Evolutionary conservation across 2,329 filamentous ascomycete species (phyloP).

Genomic region (Aspergillus sp.): DNA sequence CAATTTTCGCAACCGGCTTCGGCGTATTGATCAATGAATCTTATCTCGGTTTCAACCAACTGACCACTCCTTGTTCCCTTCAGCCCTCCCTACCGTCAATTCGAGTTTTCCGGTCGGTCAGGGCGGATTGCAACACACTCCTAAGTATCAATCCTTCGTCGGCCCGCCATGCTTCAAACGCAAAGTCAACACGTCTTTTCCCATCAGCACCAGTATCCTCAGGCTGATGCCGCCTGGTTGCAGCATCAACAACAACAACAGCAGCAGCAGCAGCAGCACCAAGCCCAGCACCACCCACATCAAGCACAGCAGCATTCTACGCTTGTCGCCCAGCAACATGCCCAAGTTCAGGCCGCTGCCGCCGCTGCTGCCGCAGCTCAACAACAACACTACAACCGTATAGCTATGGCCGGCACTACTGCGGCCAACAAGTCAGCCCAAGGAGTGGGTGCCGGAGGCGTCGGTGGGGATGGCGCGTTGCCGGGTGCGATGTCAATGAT

Average conservation of each 20-base stretch:
- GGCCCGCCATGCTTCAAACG: constrained; percentile 47
- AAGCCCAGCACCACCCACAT: constrained; percentile 40
- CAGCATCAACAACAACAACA: constrained; percentile 50
- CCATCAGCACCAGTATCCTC: constrained; percentile 56
- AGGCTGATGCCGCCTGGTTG: constrained; percentile 46
- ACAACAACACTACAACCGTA: constrained; percentile 67
- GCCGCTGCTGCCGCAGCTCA: constrained; percentile 43
- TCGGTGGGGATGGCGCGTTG: constrained; percentile 40
- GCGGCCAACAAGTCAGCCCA: constrained; percentile 39
- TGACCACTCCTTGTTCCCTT: constrained; percentile 23
- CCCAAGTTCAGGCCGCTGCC: constrained; percentile 51
- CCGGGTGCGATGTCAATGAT: constrained; percentile 43
- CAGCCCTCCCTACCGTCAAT: constrained; percentile 9
- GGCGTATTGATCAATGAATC: constrained; percentile 30
- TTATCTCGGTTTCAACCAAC: constrained; percentile 21
- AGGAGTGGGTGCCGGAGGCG: constrained; percentile 47
- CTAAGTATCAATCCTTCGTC: constrained; percentile 27
- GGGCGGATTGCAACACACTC: constrained; percentile 18
- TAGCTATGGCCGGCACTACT: constrained; percentile 65
- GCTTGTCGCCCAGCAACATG: constrained; percentile 54
- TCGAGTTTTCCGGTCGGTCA: constrained; percentile 21
- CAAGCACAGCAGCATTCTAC: constrained; percentile 42
- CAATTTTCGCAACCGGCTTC: constrained; percentile 2
- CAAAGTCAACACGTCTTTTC: constrained; percentile 63
- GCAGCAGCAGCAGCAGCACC: constrained; percentile 33